Conservation (phyloP, 768 basidiomycete species). For the Agrocybe chaxingu region DNA sequence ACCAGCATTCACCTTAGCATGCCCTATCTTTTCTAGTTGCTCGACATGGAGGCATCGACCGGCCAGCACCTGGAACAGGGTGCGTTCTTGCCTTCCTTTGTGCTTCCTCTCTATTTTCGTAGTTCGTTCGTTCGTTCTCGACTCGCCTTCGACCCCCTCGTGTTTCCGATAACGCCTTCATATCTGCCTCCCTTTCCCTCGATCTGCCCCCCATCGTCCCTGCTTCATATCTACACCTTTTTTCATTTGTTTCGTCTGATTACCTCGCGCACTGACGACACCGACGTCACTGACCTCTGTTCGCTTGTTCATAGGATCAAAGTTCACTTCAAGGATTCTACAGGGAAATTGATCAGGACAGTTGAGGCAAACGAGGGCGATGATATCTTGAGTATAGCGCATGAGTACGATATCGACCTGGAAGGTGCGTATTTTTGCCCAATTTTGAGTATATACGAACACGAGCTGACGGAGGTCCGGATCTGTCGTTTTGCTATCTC, state of each 20-base stretch:
- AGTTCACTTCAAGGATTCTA: slow-evolving; percentile 86
- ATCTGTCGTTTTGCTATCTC: background rate
- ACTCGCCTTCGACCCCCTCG: background rate
- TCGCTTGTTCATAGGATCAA: slow-evolving; percentile 57
- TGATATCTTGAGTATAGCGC: slow-evolving; percentile 85
- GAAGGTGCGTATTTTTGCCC: slow-evolving; percentile 64
- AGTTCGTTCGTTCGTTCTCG: background rate
- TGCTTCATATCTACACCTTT: background rate
- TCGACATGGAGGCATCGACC: slow-evolving; percentile 18
- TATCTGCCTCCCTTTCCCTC: slow-evolving; percentile 1
- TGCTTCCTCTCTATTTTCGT: background rate
- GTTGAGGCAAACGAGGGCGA: slow-evolving; percentile 94
- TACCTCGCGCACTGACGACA: background rate
- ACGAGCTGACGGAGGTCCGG: background rate
- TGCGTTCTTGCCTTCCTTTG: slow-evolving; percentile 9
- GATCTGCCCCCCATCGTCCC: background rate
- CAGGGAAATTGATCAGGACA: slow-evolving; percentile 79
- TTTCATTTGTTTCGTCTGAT: background rate
- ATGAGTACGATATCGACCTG: slow-evolving; percentile 93
- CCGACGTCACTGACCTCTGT: no score
- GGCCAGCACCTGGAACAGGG: slow-evolving; percentile 26
- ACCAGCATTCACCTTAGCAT: no score
- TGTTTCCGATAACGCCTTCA: background rate
- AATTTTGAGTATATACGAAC: background rate
- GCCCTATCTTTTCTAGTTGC: slow-evolving; percentile 2